These are phyloP conservation scores for Penicillium sp. DNA, from an alignment of 2,329 filamentous ascomycete genomes.

Conservation along the genomic window DNA sequence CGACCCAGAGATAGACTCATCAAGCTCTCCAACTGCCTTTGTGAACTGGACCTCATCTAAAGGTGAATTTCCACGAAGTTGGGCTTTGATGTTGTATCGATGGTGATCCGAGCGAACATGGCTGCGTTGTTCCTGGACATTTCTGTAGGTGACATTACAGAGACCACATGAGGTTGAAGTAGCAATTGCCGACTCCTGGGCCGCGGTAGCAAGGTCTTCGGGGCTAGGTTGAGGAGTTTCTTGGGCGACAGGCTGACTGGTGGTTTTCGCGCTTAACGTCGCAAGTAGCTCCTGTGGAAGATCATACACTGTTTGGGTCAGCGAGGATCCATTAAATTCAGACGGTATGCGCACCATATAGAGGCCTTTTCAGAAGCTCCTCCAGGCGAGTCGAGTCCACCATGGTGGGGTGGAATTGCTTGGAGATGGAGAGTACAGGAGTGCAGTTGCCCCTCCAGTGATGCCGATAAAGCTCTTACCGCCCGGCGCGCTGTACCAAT, in stretches of 20 bases:
- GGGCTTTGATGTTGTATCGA: slow-evolving; percentile 90
- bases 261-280: slow-evolving; percentile 57
- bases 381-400: slow-evolving; percentile 25
- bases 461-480: slow-evolving; percentile 8
- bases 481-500: neutral
- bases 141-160: slow-evolving; percentile 66
- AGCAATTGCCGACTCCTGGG: slow-evolving; percentile 40
- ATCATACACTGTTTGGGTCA: slow-evolving; percentile 62
- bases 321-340: slow-evolving; percentile 1
- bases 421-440: slow-evolving; percentile 9
- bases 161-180: slow-evolving; percentile 71
- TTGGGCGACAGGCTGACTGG: slow-evolving; percentile 30
- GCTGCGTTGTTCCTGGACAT: slow-evolving; percentile 71
- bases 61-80: slow-evolving; percentile 64
- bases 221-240: slow-evolving; percentile 18
- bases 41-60: slow-evolving; percentile 82
- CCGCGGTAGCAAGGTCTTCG: slow-evolving; percentile 28
- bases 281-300: slow-evolving; percentile 67
- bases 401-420: too few relatives aligned
- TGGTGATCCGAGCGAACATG: slow-evolving; percentile 90
- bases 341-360: slow-evolving; percentile 42
- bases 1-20: slow-evolving; percentile 82
- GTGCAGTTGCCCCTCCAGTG: slow-evolving; percentile 18
- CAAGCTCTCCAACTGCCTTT: slow-evolving; percentile 73
- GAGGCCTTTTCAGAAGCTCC: slow-evolving; percentile 44